A percentile compares a stretch with the other conserved stretches of the same genome.
phyloP scores from a whole-genome alignment of 306 rosid genomes.

The Coriaria nepalensis region DNA sequence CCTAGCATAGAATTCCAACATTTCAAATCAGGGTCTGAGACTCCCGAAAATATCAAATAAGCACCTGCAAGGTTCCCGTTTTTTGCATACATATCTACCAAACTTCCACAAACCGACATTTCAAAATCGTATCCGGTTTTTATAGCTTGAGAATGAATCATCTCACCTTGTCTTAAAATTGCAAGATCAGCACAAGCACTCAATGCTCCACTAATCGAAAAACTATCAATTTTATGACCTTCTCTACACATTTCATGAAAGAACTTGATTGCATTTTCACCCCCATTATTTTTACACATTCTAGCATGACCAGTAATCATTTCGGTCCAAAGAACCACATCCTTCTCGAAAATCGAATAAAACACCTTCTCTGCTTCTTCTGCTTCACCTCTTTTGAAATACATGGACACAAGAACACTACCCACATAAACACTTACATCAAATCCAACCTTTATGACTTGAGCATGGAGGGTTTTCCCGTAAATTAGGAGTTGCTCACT shows the following conservation, averaged over 20 bases:
- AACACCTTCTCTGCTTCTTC: constrained; percentile 46
- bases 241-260: constrained; percentile 42
- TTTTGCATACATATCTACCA: constrained; percentile 77
- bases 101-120: constrained; percentile 66
- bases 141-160: constrained; percentile 49
- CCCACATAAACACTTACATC: constrained; percentile 47
- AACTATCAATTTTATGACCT: constrained; percentile 39
- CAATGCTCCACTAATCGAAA: constrained; percentile 58
- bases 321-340: constrained; percentile 76
- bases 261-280: constrained; percentile 35
- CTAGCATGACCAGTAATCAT: constrained; percentile 57
- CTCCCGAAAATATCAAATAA: constrained; percentile 36
- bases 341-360: constrained; percentile 38
- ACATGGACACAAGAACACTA: constrained; percentile 64
- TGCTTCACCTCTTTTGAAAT: constrained; percentile 43
- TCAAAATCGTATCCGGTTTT: constrained; percentile 51
- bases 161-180: constrained; percentile 64
- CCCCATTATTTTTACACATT: constrained; percentile 22
- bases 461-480: constrained; percentile 66
- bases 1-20: constrained; percentile 91
- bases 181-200: constrained; percentile 67
- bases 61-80: constrained; percentile 57
- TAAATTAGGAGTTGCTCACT: constrained; percentile 19
- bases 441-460: constrained; percentile 46
- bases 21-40: constrained; percentile 49